Evolutionary conservation across 192 early-diverging fungal genomes (phyloP), one percentile per base, ranked within the genome.

Genomic region (Podila epigama): DNA sequence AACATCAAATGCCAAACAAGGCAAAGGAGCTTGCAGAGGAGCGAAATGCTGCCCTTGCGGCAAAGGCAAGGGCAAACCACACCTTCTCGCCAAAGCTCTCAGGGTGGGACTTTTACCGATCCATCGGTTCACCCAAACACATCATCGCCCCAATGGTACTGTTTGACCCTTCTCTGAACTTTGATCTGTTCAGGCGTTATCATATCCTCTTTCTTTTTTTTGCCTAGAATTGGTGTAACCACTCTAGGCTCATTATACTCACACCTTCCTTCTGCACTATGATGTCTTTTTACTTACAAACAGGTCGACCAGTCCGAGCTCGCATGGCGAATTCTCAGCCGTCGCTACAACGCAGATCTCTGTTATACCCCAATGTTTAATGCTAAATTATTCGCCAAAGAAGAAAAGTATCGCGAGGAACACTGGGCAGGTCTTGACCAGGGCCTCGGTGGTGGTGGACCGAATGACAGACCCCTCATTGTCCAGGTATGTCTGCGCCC

Each of bases 361-460:
- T 97, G 95, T 82, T 98, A 95, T 80, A 98, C 98, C 12, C 98
- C 98, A 51, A 99, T 99, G 97, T 93, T 98, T 72, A 93, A 99
- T 63, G 95, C 97, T 5, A 88, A 88, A 51, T 60, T 95, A 15
- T 99, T 99, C 79, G 71, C 82, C 53, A 89, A 95, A 33, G 77
- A 78, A 20, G 62, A 82, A 66, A 88, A 84, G 62, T 95, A 93
- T 70, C 82, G 88, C 39, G 64, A 82, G n/a, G 94, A 95, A 61
- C 87, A 90, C 44, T 95, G 92, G 90, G 88, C 79, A 4, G 86
- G 88, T 4, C 58, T 77, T 3, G 57, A 68, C 44, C 18, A 77
- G 18, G 66, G 73, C 9, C 73, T 77, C n/a, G 73, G 73, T 52
- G 73, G 73, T n/a, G 73, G 73, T 31, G 84, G 83, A 29, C 71